These are phyloP conservation scores for Piper betle DNA, from an alignment of 164 flowering plant genomes.

Conservation along the genomic window DNA sequence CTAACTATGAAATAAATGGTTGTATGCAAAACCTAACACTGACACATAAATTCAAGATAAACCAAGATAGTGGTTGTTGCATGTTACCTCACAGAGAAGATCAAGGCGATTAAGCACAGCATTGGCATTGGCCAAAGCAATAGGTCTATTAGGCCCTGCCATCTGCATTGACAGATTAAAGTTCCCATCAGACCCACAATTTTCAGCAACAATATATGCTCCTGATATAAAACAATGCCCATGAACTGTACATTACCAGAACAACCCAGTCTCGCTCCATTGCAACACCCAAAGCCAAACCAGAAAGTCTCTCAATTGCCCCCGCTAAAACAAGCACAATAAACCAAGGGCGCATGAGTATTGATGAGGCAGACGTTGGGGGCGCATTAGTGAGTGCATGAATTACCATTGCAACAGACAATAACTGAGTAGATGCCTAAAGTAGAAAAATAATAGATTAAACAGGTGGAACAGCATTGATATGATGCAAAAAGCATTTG, in stretches of 20 bases:
- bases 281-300: conserved; percentile 84
- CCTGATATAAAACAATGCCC: neutral
- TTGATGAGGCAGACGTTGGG: too few species aligned
- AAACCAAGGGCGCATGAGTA: too few species aligned
- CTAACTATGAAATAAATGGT: too few species aligned
- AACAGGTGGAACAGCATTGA: neutral
- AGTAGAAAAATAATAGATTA: conserved; percentile 8
- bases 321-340: conserved; percentile 64
- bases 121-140: conserved; percentile 95
- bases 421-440: conserved; percentile 88
- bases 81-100: conserved; percentile 81
- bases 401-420: conserved; percentile 85
- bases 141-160: conserved; percentile 80
- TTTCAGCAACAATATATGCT: neutral
- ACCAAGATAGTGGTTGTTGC: neutral
- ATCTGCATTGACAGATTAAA: conserved; percentile 33
- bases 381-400: conserved; percentile 43
- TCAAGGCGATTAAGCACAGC: conserved; percentile 80
- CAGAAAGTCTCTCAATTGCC: conserved; percentile 81
- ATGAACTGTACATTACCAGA: conserved; percentile 37
- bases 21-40: too few species aligned
- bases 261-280: conserved; percentile 99
- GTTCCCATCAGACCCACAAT: neutral
- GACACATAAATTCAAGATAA: neutral
- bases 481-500: neutral